Percentiles rank a stretch among this genome's conserved stretches.
Evolutionary conservation across 2,329 filamentous ascomycete genomes (phyloP).

Genomic region (Colletotrichum gigasporum): DNA sequence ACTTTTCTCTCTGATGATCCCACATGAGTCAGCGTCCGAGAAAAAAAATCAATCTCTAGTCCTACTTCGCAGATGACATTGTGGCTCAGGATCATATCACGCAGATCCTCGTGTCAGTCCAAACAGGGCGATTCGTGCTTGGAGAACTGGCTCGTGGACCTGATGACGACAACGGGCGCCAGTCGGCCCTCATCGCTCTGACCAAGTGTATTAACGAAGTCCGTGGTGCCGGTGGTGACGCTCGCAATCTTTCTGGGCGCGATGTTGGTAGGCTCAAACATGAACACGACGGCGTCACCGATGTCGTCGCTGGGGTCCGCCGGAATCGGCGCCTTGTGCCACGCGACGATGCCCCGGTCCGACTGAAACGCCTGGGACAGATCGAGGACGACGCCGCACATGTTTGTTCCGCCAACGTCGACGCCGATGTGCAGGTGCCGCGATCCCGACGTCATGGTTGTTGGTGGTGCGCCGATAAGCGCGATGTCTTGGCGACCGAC

Average conservation of each 20-base stretch:
- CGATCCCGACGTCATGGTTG: not conserved
- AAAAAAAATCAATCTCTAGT: conserved; percentile 60
- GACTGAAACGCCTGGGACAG: conserved; percentile 44
- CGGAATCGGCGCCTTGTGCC: conserved; percentile 59
- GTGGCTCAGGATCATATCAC: conserved; percentile 55
- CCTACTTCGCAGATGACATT: conserved; percentile 57
- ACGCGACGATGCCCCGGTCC: conserved; percentile 56
- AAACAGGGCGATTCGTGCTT: conserved; percentile 59
- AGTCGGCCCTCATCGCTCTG: conserved; percentile 59
- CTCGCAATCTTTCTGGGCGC: conserved; percentile 50
- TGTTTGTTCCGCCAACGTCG: conserved; percentile 61
- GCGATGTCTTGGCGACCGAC: not conserved
- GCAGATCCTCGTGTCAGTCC: conserved; percentile 61
- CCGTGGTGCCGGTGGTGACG: conserved; percentile 63
- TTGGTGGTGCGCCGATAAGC: not conserved
- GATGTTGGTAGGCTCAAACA: conserved; percentile 48
- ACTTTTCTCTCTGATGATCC: conserved; percentile 47
- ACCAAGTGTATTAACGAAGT: conserved; percentile 67
- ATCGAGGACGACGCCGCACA: conserved; percentile 61
- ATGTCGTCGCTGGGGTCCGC: conserved; percentile 57
- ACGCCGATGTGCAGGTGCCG: conserved; percentile 47
- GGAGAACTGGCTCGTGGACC: conserved; percentile 63
- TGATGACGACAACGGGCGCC: conserved; percentile 60
- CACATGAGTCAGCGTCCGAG: conserved; percentile 53
- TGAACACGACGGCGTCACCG: conserved; percentile 51